Percentiles rank a stretch among this genome's conserved stretches.
phyloP scores from a whole-genome alignment of 495 filamentous ascomycete genomes.

The Cryomyces antarcticus region DNA sequence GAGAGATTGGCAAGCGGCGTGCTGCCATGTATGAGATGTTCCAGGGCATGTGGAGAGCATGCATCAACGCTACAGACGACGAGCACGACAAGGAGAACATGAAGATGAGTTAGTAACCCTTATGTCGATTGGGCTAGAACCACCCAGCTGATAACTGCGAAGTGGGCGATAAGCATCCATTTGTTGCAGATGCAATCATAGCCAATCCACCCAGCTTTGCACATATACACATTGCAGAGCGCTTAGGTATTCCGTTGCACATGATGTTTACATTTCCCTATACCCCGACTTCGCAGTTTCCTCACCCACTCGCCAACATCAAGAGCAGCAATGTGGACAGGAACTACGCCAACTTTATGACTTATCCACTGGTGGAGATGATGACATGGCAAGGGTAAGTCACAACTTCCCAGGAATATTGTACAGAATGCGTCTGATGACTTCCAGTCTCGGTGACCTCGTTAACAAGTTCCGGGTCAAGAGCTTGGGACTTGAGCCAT shows the following conservation, averaged over 20 bases:
- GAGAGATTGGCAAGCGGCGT: constrained; percentile 39
- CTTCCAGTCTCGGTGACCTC: constrained; percentile 28
- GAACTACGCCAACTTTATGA: constrained; percentile 49
- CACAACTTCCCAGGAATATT: not conserved
- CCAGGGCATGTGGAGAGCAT: constrained; percentile 21
- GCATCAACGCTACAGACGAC: constrained; percentile 23
- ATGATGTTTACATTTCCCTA: constrained; percentile 24
- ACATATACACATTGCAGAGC: constrained; percentile 20
- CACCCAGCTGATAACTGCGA: not conserved
- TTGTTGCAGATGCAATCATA: constrained; percentile 22
- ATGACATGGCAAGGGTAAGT: constrained; percentile 15
- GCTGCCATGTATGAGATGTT: constrained; percentile 35
- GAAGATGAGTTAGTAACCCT: constrained; percentile 24
- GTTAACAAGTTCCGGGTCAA: constrained; percentile 33
- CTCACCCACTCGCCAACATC: constrained; percentile 23
- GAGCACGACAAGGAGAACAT: constrained; percentile 29
- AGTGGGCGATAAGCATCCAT: constrained; percentile 14
- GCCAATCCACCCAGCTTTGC: constrained; percentile 21
- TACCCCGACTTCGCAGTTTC: constrained; percentile 17
- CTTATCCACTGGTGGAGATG: constrained; percentile 41
- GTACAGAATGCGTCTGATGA: not conserved
- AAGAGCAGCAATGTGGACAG: constrained; percentile 20
- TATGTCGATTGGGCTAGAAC: not conserved
- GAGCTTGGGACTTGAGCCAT: constrained; percentile 30
- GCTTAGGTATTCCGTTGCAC: constrained; percentile 20